Percentiles rank a stretch among this genome's conserved stretches.
These are phyloP conservation scores for Coccomyxa sp. DNA, from an alignment of 139 green algal species.

Conservation along the genomic window DNA sequence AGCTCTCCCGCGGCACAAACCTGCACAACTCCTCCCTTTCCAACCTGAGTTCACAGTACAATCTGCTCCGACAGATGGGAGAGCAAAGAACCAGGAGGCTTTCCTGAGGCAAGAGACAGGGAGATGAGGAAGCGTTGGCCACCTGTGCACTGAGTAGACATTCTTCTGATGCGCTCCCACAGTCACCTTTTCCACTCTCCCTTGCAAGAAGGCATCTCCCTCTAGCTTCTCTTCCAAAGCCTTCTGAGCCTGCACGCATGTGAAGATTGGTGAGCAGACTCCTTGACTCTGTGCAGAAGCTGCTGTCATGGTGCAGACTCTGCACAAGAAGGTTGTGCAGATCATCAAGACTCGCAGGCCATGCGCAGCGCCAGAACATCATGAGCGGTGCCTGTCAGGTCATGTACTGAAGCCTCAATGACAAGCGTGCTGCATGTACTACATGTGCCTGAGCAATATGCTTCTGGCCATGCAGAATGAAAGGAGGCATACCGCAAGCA, in stretches of 20 bases:
- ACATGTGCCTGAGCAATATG: no score
- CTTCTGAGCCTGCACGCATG: conserved; percentile 15
- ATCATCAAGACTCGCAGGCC: no score
- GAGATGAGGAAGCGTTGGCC: no score
- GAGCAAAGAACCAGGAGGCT: no score
- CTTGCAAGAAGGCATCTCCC: conserved; percentile 54
- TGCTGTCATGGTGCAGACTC: neutral
- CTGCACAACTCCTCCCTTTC: neutral
- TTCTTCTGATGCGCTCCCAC: conserved; percentile 55
- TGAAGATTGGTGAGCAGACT: neutral
- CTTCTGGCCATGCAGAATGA: no score
- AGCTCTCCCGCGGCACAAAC: neutral
- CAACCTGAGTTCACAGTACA: neutral
- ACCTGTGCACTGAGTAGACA: conserved; percentile 66
- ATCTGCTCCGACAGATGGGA: no score
- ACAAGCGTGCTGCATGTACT: no score
- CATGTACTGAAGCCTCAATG: no score
- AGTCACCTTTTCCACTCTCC: conserved; percentile 17
- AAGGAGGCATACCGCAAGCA: neutral
- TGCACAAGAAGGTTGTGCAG: no score
- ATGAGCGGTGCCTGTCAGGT: no score
- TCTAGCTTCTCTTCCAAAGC: conserved; percentile 38
- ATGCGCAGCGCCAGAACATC: no score
- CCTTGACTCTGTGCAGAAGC: neutral
- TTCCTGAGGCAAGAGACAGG: no score